These are phyloP conservation scores for Rutstroemia sp. DNA, from an alignment of 2,329 filamentous ascomycete genomes.

Conservation along the genomic window DNA sequence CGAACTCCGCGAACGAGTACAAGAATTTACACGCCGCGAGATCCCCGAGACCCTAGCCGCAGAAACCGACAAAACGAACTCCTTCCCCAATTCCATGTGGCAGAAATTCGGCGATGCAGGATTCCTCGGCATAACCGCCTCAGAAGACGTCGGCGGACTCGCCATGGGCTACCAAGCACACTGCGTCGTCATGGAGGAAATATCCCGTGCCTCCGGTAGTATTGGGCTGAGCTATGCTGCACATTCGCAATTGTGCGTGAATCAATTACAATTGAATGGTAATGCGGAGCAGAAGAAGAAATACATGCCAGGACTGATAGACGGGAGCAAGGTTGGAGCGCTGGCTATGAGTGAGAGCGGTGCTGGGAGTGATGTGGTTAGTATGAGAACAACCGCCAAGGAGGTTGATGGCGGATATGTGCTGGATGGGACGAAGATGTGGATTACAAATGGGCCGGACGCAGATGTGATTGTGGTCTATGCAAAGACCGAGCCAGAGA, in stretches of 20 bases:
- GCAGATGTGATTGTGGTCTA: conserved; percentile 95
- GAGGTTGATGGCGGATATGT: conserved; percentile 77
- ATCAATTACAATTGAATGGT: conserved; percentile 90
- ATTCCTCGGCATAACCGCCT: conserved; percentile 86
- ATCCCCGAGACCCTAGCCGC: conserved; percentile 78
- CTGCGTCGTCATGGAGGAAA: conserved; percentile 90
- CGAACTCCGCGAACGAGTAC: conserved; percentile 45
- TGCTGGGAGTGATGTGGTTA: conserved; percentile 87
- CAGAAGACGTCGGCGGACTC: conserved; percentile 84
- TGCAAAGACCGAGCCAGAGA: conserved; percentile 80
- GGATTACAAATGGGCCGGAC: conserved; percentile 97
- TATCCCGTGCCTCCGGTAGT: conserved; percentile 76
- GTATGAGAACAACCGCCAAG: conserved; percentile 83
- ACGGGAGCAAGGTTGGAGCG: conserved; percentile 74
- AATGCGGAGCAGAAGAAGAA: conserved; percentile 68
- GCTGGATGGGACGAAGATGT: conserved; percentile 78
- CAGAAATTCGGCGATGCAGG: conserved; percentile 85
- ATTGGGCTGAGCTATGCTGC: conserved; percentile 91
- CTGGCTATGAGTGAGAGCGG: conserved; percentile 93
- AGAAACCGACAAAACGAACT: conserved; percentile 76
- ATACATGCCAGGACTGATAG: conserved; percentile 74
- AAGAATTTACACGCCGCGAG: conserved; percentile 81
- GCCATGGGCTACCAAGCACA: conserved; percentile 95
- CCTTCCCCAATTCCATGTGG: conserved; percentile 90
- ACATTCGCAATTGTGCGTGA: conserved; percentile 92